phyloP scores from a whole-genome alignment of 305 asterid genomes.

The Caryopteris hybrid region DNA sequence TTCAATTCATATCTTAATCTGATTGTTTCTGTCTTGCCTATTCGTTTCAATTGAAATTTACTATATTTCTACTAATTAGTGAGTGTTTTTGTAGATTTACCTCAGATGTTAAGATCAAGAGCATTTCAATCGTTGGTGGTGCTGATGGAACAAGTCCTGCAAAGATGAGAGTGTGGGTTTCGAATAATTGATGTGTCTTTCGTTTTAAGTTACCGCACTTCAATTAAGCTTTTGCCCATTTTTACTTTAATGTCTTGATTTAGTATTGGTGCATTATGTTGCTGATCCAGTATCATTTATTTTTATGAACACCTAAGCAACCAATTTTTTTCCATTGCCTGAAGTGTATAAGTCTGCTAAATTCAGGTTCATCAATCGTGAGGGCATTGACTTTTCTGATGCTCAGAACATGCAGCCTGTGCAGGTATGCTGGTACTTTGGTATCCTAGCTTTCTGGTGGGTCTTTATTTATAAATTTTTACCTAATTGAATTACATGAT shows the following conservation, averaged over 20 bases:
- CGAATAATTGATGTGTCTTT: background rate
- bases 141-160: conserved; percentile 94
- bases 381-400: conserved; percentile 96
- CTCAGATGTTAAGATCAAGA: conserved; percentile 93
- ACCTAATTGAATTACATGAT: conserved; percentile 12
- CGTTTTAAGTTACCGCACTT: background rate
- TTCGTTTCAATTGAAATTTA: background rate
- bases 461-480: background rate
- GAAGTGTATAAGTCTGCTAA: conserved; percentile 14
- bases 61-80: background rate
- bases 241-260: background rate
- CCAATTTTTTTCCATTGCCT: conserved; percentile 2
- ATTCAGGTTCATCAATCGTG: conserved; percentile 85
- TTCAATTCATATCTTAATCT: background rate
- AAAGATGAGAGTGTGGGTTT: conserved; percentile 95
- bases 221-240: background rate
- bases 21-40: conserved; percentile 9
- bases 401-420: conserved; percentile 88
- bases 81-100: conserved; percentile 57
- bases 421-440: conserved; percentile 47
- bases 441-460: conserved; percentile 1
- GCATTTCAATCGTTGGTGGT: conserved; percentile 93
- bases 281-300: conserved; percentile 2
- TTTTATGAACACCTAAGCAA: background rate
- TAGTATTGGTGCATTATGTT: background rate